phyloP scores from a whole-genome alignment of 441 rosid genomes.

The Raphanus hybrid region DNA sequence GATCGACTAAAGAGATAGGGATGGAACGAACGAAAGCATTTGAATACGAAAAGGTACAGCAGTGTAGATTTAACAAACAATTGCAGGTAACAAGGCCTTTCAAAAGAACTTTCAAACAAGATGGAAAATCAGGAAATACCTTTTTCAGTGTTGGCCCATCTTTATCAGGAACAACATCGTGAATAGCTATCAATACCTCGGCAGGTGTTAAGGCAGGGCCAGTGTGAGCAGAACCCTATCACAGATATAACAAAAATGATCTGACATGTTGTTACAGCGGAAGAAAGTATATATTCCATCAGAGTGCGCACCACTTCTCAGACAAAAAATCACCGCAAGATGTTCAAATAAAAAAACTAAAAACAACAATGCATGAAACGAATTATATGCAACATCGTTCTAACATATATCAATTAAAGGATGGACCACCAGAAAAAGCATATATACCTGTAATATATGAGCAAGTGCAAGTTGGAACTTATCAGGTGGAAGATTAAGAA shows the following conservation, averaged over 20 bases:
- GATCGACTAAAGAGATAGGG: constrained; percentile 14
- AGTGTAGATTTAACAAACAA: constrained; percentile 26
- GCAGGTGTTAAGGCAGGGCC: constrained; percentile 99
- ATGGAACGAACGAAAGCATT: constrained; percentile 8
- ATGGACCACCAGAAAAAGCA: constrained; percentile 31
- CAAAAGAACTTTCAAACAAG: constrained; percentile 28
- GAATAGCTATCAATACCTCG: constrained; percentile 98
- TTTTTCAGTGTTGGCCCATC: constrained; percentile 87
- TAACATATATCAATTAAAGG: constrained; percentile 10
- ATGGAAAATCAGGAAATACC: constrained; percentile 52
- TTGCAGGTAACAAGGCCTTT: constrained; percentile 17
- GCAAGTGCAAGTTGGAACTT: constrained; percentile 99
- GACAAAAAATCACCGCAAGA: constrained; percentile 7
- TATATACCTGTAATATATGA: constrained; percentile 88
- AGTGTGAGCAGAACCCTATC: constrained; percentile 99
- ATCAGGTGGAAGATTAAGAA: constrained; percentile 89
- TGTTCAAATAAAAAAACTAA: not conserved
- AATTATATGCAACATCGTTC: constrained; percentile 5
- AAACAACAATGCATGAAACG: constrained; percentile 5
- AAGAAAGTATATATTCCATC: constrained; percentile 6
- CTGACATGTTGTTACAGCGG: constrained; percentile 18
- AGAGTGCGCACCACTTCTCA: constrained; percentile 24
- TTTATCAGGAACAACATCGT: constrained; percentile 88
- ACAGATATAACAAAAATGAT: constrained; percentile 35
- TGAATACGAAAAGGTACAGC: not conserved